Evolutionary conservation across 2,329 filamentous ascomycete species (phyloP), one percentile per base, ranked within the genome.

Genomic region (Botrytis fragariae): DNA sequence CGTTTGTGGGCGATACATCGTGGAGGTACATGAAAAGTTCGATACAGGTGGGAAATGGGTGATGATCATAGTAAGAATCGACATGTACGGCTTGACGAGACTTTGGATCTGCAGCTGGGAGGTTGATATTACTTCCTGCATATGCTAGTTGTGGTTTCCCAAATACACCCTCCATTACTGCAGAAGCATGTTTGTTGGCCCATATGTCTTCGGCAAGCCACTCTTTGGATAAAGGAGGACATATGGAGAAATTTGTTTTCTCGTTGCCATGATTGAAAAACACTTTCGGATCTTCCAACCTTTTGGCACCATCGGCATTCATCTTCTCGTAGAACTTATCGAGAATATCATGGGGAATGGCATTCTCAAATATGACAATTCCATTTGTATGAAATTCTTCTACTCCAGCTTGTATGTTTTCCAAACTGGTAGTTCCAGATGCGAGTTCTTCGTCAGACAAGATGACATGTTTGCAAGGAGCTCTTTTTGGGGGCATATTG

Each of bases 41-140:
- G 54, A 84, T 82, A 0, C 82, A 84, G 71, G 86, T 87, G 1
- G 84, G 83, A 74, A 86, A 85, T 0, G 79, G 74, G 0, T 87
- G 88, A 73, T 89, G 86, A 3, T 82, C 81, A 77, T 89, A 88
- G 77, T 89, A 86, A 9, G 87, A 86, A 74, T 91, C 89, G 0
- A 86, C 84, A 79, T 90, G 89, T 0, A 88, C 86, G 0, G 87
- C 87, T 74, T 89, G 87, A 37, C 85, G 82, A 70, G 85, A 81
- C 18, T 4, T 39, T 29, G 42, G n/a, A 29, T 64, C 60, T 51
- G 20, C 2, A 0, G 85, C 81, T 18, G 70, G 71, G 22, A 74
- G 63, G 8, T 64, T 72, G 67, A 83, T 83, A 18, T 75, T 79
- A 51, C 80, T 81, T 51, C 80, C 79, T 65, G 82, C 82, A 62